Evolutionary conservation across 2,329 filamentous ascomycete genomes (phyloP).

Genomic region (Aquanectria penicillioides): DNA sequence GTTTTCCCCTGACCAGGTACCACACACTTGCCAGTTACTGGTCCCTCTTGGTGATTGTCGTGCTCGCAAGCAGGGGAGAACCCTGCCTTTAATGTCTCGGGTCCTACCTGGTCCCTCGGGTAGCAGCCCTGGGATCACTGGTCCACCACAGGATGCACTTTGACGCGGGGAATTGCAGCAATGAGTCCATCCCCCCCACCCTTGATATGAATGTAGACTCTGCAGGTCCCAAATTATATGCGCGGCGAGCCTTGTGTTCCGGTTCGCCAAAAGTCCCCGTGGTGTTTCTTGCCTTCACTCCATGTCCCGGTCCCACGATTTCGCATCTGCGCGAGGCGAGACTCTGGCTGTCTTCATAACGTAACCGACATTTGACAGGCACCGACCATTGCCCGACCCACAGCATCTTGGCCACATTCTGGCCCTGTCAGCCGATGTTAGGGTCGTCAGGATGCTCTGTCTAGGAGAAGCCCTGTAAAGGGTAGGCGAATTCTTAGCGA

Average conservation of each 20-base stretch:
- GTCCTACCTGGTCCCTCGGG: conserved; percentile 24
- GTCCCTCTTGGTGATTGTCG: conserved; percentile 7
- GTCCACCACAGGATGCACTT: conserved; percentile 30
- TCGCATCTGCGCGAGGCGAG: not conserved
- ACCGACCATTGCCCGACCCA: not conserved
- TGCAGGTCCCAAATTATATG: conserved; percentile 20
- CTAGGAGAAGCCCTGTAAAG: not conserved
- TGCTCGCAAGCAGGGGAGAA: conserved; percentile 27
- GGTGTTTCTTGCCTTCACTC: not conserved
- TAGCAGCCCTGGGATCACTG: conserved; percentile 16
- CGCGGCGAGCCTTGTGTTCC: conserved; percentile 7
- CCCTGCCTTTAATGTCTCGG: conserved; percentile 26
- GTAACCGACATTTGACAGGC: conserved; percentile 6
- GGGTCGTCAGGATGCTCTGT: not conserved
- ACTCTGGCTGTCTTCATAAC: not conserved
- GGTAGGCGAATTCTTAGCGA: not conserved
- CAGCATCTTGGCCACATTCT: conserved; percentile 12
- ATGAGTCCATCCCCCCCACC: conserved; percentile 22
- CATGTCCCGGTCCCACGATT: not conserved
- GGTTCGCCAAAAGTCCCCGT: conserved; percentile 19
- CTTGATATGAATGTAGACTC: conserved; percentile 16
- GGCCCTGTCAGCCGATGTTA: conserved; percentile 4
- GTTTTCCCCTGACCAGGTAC: conserved; percentile 30
- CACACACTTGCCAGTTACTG: conserved; percentile 5
- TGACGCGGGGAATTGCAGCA: conserved; percentile 34